phyloP scores from a whole-genome alignment of 83 land plant species.

The Isoetes engelmannii region DNA sequence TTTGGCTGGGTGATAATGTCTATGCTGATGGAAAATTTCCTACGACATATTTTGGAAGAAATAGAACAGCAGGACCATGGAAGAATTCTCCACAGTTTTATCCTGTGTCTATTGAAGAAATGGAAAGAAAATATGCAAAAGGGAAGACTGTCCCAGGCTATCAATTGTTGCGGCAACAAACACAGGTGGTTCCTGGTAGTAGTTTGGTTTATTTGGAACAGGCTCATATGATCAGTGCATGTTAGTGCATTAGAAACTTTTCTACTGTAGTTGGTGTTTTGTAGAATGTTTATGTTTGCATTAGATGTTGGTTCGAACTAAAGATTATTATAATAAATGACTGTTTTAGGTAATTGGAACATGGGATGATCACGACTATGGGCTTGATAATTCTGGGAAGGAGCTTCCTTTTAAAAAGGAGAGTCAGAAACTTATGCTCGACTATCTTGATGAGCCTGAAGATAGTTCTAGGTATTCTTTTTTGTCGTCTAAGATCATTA shows the following conservation, averaged over 20 bases:
- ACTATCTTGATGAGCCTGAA: conserved; percentile 71
- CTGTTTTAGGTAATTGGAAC: conserved; percentile 69
- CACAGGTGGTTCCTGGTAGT: conserved; percentile 31
- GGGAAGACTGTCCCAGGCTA: conserved; percentile 61
- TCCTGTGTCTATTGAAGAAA: conserved; percentile 49
- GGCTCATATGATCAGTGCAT: too few relatives aligned
- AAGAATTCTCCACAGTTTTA: conserved; percentile 61
- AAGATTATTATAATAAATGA: not conserved
- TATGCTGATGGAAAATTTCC: conserved; percentile 66
- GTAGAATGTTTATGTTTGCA: not conserved
- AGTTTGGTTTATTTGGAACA: too few relatives aligned
- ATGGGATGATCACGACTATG: conserved; percentile 97
- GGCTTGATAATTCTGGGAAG: conserved; percentile 85
- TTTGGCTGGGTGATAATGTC: conserved; percentile 88
- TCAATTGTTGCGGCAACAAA: conserved; percentile 31
- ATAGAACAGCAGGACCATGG: conserved; percentile 79
- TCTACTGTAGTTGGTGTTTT: not conserved
- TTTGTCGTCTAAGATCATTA: not conserved
- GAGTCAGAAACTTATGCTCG: conserved; percentile 68
- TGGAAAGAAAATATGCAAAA: conserved; percentile 41
- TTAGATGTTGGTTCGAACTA: too few relatives aligned
- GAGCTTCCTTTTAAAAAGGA: conserved; percentile 46
- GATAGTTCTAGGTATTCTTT: conserved; percentile 58
- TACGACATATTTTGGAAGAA: conserved; percentile 43
- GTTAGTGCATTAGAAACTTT: too few relatives aligned